These are phyloP conservation scores for Gonapodya sp. DNA, from an alignment of 192 early-diverging fungal species.

Conservation along the genomic window DNA sequence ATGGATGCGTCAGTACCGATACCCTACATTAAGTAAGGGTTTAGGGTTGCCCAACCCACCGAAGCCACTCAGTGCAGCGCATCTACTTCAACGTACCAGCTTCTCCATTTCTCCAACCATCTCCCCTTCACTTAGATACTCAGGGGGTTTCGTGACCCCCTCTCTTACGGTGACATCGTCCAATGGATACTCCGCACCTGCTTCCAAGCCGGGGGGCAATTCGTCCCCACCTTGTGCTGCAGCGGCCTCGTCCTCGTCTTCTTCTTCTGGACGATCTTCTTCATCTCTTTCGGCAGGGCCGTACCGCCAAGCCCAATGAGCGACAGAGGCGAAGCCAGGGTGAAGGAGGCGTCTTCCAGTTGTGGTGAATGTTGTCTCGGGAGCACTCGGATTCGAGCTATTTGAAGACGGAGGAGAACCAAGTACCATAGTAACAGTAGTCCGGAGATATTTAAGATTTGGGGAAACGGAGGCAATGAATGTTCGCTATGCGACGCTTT, in stretches of 20 bases:
- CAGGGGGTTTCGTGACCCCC: conserved; percentile 39
- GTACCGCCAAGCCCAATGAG: background rate
- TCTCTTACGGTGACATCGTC: conserved; percentile 22
- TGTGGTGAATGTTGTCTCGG: background rate
- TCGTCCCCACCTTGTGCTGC: conserved; percentile 17
- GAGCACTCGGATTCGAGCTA: background rate
- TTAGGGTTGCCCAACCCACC: background rate
- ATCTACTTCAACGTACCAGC: conserved; percentile 3
- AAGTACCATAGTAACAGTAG: background rate
- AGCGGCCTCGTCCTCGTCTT: conserved; percentile 16
- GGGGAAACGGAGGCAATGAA: background rate
- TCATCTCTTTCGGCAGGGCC: conserved; percentile 20
- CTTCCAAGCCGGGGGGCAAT: conserved; percentile 19
- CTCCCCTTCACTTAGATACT: conserved; percentile 36
- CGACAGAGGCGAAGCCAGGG: background rate
- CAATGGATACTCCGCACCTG: conserved; percentile 22
- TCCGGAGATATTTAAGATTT: background rate
- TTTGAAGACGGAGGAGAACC: too few species aligned
- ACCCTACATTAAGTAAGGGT: conserved; percentile 13
- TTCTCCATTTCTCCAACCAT: conserved; percentile 27
- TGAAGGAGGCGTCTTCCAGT: background rate
- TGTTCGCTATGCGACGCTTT: background rate
- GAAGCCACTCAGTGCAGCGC: too few species aligned
- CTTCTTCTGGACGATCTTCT: conserved; percentile 21
- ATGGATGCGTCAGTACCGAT: conserved; percentile 47